Conservation (phyloP, 1,139 yeast genomes). For the Citeromyces hawaiiensis region DNA sequence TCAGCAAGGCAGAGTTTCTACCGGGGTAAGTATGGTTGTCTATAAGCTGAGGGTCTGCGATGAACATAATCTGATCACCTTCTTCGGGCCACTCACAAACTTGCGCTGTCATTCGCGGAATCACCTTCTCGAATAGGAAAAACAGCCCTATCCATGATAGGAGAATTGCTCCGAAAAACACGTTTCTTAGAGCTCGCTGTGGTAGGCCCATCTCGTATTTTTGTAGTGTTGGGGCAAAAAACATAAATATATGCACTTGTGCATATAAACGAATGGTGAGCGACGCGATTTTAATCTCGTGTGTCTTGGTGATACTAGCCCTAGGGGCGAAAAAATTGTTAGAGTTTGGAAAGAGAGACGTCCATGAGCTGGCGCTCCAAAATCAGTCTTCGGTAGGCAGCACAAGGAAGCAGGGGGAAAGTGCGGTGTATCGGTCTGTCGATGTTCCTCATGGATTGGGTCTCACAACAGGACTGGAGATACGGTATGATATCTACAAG, state of each 20-base stretch:
- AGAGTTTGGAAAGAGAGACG: conserved; percentile 19
- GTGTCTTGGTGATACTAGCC: background rate
- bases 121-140: background rate
- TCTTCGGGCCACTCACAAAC: conserved; percentile 9
- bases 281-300: background rate
- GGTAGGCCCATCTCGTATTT: background rate
- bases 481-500: conserved; percentile 34
- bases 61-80: conserved; percentile 53
- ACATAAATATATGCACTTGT: background rate
- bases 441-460: conserved; percentile 51
- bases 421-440: conserved; percentile 53
- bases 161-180: background rate
- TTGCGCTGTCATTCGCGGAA: conserved; percentile 4
- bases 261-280: background rate
- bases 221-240: too few relatives aligned
- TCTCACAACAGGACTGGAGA: conserved; percentile 42
- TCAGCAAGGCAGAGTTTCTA: conserved; percentile 32
- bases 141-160: background rate
- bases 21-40: conserved; percentile 52
- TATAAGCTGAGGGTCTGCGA: conserved; percentile 56
- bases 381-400: conserved; percentile 47
- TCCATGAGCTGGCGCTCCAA: conserved; percentile 39
- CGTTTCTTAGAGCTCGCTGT: background rate
- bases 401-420: conserved; percentile 42
- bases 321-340: background rate